Conservation (phyloP, 345 rosid species). For the Corymbia maculata region DNA sequence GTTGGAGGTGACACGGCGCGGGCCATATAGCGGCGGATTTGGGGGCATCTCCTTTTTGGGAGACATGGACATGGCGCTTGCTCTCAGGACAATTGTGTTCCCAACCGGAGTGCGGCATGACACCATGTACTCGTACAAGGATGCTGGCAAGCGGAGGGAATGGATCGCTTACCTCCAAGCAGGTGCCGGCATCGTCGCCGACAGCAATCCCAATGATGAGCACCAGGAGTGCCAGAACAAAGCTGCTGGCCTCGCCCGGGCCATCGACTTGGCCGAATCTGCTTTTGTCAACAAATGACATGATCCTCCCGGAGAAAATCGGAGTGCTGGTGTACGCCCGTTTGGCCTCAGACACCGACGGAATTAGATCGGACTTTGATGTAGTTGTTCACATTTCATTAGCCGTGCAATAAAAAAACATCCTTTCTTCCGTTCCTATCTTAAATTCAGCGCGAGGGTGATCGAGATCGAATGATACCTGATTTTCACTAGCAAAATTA, state of each 20-base stretch:
- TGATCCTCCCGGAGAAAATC: not conserved
- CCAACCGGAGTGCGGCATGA: constrained; percentile 48
- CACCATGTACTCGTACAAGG: constrained; percentile 67
- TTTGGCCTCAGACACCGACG: not conserved
- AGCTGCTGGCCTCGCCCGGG: constrained; percentile 76
- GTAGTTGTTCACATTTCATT: not conserved
- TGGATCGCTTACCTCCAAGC: constrained; percentile 88
- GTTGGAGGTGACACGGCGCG: constrained; percentile 66
- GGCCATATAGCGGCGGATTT: constrained; percentile 92
- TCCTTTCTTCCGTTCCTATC: not conserved
- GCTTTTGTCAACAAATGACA: constrained; percentile 31
- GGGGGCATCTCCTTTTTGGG: constrained; percentile 74
- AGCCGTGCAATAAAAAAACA: not conserved
- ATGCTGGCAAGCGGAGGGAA: constrained; percentile 35
- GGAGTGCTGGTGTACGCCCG: rapidly evolving
- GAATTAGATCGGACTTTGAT: not conserved
- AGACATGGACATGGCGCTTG: constrained; percentile 76
- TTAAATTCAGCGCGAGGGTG: not conserved
- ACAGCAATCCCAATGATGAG: constrained; percentile 70
- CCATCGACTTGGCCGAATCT: constrained; percentile 80
- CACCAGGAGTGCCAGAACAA: constrained; percentile 70
- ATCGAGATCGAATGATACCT: not conserved
- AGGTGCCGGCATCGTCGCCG: constrained; percentile 81
- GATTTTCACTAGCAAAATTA: not conserved
- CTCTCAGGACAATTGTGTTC: constrained; percentile 80